Evolutionary conservation across 257 asterid genomes (phyloP), one percentile per base, ranked within the genome.

Genomic region (Datura wrightii): DNA sequence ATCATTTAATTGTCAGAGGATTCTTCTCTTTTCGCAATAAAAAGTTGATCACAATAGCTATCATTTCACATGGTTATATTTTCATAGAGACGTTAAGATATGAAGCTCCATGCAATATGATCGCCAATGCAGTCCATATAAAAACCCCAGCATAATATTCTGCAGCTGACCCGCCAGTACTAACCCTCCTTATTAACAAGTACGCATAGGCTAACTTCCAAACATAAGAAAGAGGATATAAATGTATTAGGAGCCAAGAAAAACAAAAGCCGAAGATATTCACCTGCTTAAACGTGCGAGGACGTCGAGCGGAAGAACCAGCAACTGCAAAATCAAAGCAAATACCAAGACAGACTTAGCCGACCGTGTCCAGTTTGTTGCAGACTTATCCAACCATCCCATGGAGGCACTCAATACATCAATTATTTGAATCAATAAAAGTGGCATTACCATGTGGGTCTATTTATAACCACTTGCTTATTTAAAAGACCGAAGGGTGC

Each of bases 211-310:
- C 82, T 52, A 78, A 78, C 31, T 8, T 69, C 79, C 16, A 69
- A 41, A 41, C 3, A 8, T 14, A 78, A 50, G 82, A 31, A 52
- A 78, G 4, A 14, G 46, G 8, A 78, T 34, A 53, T 52, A 52
- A 31, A 34, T 34, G 9, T 14, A 52, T 52, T 6, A 52, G 46
- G 48, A 52, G 15, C 48, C 13, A 2, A 31, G 13, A 52, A 78
- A 78, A 78, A 52, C 63, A 1, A 52, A 34, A 52, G 63, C 31
- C 6, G 1, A 34, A 52, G 46, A 52, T 16, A 78, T 52, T 78
- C 90, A 95, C 99, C 97, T 87, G 82, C 87, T 76, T 95, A 91
- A 95, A 95, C 5, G 97, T 88, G 82, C 97, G 97, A 79, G 99
- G 99, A 84, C 98, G 98, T 76, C 90, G 83, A 69, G 96, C 85